phyloP scores from a whole-genome alignment of 2,329 filamentous ascomycete genomes.

The Curvularia spicifera region DNA sequence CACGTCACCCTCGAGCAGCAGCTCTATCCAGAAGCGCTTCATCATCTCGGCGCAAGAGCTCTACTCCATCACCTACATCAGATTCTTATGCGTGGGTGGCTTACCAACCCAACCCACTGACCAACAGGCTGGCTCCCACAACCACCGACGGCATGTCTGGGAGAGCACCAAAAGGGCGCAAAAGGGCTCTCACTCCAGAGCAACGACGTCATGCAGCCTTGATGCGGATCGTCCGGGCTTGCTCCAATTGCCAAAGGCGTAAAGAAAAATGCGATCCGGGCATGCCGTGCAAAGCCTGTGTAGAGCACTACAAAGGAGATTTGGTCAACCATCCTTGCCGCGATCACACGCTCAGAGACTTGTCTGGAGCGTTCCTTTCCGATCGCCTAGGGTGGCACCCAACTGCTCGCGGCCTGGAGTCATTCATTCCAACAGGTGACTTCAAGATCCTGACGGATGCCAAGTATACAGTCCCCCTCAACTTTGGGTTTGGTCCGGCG shows the following conservation, averaged over 20 bases:
- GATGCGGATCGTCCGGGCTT: conserved; percentile 47
- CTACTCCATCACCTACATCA: conserved; percentile 39
- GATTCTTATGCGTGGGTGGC: conserved; percentile 45
- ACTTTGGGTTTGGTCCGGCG: conserved; percentile 44
- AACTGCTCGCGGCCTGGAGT: conserved; percentile 36
- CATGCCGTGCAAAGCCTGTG: conserved; percentile 48
- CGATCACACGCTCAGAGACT: conserved; percentile 38
- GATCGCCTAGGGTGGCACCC: conserved; percentile 47
- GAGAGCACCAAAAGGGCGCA: conserved; percentile 41
- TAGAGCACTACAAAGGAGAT: conserved; percentile 48
- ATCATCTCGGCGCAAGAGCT: conserved; percentile 29
- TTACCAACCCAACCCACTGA: conserved; percentile 43
- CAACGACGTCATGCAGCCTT: conserved; percentile 46
- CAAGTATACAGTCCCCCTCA: conserved; percentile 40
- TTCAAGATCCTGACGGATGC: conserved; percentile 26
- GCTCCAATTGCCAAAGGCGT: conserved; percentile 46
- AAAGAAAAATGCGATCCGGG: conserved; percentile 51
- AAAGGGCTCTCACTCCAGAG: conserved; percentile 40
- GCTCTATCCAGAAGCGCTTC: conserved; percentile 38
- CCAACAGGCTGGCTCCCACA: conserved; percentile 41
- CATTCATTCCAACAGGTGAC: conserved; percentile 29
- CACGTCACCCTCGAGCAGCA: conserved; percentile 29
- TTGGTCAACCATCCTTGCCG: conserved; percentile 48
- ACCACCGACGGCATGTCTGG: conserved; percentile 35
- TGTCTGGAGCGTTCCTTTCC: conserved; percentile 40